Evolutionary conservation across 2,329 filamentous ascomycete species (phyloP), one percentile per base, ranked within the genome.

Genomic region (Fonsecaea pedrosoi): DNA sequence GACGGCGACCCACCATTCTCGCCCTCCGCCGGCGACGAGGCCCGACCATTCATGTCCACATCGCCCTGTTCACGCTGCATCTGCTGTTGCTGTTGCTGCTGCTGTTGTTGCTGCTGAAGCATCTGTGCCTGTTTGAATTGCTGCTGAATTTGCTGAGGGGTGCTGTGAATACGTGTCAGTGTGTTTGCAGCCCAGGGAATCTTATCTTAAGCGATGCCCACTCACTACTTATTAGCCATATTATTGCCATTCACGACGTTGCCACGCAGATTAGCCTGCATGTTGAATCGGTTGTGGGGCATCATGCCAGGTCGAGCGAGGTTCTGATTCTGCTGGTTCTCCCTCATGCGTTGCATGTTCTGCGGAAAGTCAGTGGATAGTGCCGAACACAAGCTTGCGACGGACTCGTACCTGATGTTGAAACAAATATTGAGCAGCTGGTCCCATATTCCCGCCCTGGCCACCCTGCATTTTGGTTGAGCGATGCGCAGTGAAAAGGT

Each of bases 1-100:
- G 91, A 94, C 1, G 94, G 94, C 37, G 94, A 98, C 4, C 93
- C 92, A 32, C 92, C 93, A 75, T 95, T 95, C 61, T 97, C 94
- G 62, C 89, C 89, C 42, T 90, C 90, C 59, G 89, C 88, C 7
- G 94, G 94, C 38, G 94, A 97, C 65, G 90, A 89, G 34, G 92
- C 90, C 67, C 93, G 88, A 67, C 90, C 91, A 79, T 90, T 92
- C 78, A 90, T 90, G 74, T 96, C 92, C 86, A 95, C 92, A 69
- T 90, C 89, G 15, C 92, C 94, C 62, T 92, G 91, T 74, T 96
- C 92, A 77, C 94, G 91, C 91, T 97, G 96, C 77, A 91, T 89
- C 70, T 82, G 78, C 25, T 25, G 25, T 25, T 25, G 25, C 25
- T 25, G 25, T 2, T 25, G 25, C 2, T 25, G 25, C 25, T 81